Percentiles rank a stretch among this genome's conserved stretches.
Evolutionary conservation across 768 basidiomycete species (phyloP).

Genomic region (Hirschioporus abietinus): DNA sequence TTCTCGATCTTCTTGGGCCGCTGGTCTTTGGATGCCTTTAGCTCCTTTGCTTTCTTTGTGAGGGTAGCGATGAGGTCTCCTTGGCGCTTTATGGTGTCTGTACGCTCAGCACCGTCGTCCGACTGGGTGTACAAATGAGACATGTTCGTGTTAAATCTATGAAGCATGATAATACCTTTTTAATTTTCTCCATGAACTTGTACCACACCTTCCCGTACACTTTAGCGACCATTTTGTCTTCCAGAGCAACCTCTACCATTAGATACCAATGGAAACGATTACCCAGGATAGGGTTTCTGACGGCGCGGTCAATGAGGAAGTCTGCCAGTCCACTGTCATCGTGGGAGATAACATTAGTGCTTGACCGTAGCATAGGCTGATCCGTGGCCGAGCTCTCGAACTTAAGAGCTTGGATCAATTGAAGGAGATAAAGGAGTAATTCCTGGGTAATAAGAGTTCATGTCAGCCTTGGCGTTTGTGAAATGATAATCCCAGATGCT

Average conservation of each 20-base stretch:
- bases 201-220: slow-evolving; percentile 91
- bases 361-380: slow-evolving; percentile 68
- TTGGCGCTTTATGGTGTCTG: slow-evolving; percentile 88
- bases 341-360: slow-evolving; percentile 72
- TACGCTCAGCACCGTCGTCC: slow-evolving; percentile 73
- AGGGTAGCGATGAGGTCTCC: slow-evolving; percentile 84
- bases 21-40: slow-evolving; percentile 86
- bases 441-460: slow-evolving; percentile 50
- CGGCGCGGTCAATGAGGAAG: slow-evolving; percentile 83
- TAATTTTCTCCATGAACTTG: slow-evolving; percentile 83
- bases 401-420: slow-evolving; percentile 96
- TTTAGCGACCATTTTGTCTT: slow-evolving; percentile 81
- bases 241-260: slow-evolving; percentile 90
- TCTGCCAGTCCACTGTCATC: slow-evolving; percentile 92
- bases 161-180: slow-evolving; percentile 52
- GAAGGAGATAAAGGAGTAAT: slow-evolving; percentile 84
- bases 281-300: slow-evolving; percentile 77
- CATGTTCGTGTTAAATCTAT: neutral
- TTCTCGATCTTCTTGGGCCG: slow-evolving; percentile 98
- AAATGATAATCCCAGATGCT: slow-evolving; percentile 17
- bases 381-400: slow-evolving; percentile 84
- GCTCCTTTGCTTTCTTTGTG: slow-evolving; percentile 79
- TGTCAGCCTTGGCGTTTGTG: slow-evolving; percentile 1
- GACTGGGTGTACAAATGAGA: slow-evolving; percentile 31
- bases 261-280: slow-evolving; percentile 97